These are phyloP conservation scores for Aegilops tauschii DNA, from an alignment of 176 grass and related monocot genomes.

Conservation along the genomic window DNA sequence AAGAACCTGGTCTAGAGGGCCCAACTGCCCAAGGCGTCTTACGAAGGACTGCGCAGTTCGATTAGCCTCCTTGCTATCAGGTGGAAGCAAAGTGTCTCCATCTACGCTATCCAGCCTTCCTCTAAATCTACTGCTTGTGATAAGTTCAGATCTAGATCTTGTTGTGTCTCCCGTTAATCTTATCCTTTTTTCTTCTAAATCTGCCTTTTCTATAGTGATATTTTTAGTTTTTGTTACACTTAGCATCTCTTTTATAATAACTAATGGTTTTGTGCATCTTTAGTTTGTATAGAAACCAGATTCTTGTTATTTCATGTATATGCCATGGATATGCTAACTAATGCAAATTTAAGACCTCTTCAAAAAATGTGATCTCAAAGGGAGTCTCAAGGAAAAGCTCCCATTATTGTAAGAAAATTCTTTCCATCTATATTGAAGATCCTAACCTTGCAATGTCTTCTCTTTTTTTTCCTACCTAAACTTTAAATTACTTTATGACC, in stretches of 20 bases:
- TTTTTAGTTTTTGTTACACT: neutral
- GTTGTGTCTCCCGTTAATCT: too few relatives aligned
- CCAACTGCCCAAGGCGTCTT: too few relatives aligned
- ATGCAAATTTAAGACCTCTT: neutral
- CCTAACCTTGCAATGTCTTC: neutral
- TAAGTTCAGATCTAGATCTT: neutral
- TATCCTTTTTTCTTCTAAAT: neutral
- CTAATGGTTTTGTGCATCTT: neutral
- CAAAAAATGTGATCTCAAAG: neutral
- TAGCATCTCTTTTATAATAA: too few relatives aligned
- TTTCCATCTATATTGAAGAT: neutral
- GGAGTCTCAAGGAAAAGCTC: neutral
- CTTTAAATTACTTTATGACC: neutral
- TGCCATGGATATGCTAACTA: neutral
- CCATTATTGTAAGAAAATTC: neutral
- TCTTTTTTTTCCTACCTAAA: neutral
- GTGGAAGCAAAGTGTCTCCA: neutral
- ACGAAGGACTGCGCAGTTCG: too few relatives aligned
- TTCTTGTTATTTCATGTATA: neutral
- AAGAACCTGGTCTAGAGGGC: too few relatives aligned
- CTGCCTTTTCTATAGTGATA: neutral
- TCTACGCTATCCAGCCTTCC: neutral
- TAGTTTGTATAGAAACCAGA: neutral
- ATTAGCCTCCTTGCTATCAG: too few relatives aligned
- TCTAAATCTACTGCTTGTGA: neutral